Base-by-base conservation (phyloP, 2,329 filamentous ascomycete genomes). In the Xylariaceae sp. region DNA sequence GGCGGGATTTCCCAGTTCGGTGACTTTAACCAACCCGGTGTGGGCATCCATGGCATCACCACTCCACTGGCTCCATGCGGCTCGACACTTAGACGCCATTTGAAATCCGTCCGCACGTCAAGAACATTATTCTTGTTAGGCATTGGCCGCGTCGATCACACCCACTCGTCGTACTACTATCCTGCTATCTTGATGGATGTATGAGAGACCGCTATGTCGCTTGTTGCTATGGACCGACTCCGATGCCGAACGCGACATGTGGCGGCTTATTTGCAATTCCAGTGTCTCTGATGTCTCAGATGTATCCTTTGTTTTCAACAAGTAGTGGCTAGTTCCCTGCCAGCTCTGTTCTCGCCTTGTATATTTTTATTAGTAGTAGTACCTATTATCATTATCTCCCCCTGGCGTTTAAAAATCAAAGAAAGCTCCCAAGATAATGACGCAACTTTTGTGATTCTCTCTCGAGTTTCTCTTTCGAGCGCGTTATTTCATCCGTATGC, bases 11-110 rank as follows among this genome's bases (percentile, higher is more conserved):
- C 32, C 3, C 32, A 12, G 3, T 10, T 37, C 14, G 32, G 32
- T 37, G 32, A 37, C 32, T 4, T 37, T 37, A 12, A 37, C 32
- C 3, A 16, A 40, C 48, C 12, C 40, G 48, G 47, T 3, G 10
- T 23, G 42, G 18, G 5, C 6, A 40, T 59, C 44, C 40, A 59
- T 60, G 45, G 52, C 56, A 62, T 62, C 59, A 62, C 46, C 37
- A 47, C 53, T 52, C 50, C 51, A 52, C 46, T 18, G 18, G 53
- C 56, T 54, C 59, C 46, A 54, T 48, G 40, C 50, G 45, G 46
- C 40, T 42, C 19, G 43, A 44, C 43, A 21, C n/a, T n/a, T n/a
- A n/a, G n/a, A n/a, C n/a, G n/a, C n/a, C 43, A 10, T 26, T 59
- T 52, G 56, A 57, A 48, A 60, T 56, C 18, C n/a, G n/a, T n/a